These are phyloP conservation scores for Fusarium mangiferae DNA, from an alignment of 2,329 filamentous ascomycete genomes.

Conservation along the genomic window DNA sequence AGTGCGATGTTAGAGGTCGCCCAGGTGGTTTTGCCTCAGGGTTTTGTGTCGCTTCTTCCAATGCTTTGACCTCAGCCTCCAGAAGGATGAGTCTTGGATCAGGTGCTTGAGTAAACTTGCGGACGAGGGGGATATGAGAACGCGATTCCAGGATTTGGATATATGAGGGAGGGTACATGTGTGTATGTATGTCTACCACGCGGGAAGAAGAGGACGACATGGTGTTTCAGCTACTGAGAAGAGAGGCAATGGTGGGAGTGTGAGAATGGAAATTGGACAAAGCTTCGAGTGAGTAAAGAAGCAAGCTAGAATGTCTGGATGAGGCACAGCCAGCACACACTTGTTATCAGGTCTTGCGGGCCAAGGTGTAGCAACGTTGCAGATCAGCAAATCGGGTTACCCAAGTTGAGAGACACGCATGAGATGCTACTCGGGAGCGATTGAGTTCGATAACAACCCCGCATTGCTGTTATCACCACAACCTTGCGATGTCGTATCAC, in stretches of 20 bases:
- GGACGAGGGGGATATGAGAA: constrained; percentile 74
- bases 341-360: not conserved
- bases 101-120: constrained; percentile 66
- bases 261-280: not conserved
- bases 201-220: constrained; percentile 51
- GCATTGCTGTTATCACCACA: constrained; percentile 21
- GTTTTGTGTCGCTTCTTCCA: constrained; percentile 64
- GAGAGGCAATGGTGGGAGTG: not conserved
- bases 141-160: constrained; percentile 69
- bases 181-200: constrained; percentile 75
- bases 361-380: constrained; percentile 14
- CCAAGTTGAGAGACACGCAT: constrained; percentile 19
- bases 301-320: not conserved
- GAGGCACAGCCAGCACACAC: not conserved
- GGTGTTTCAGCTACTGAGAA: not conserved
- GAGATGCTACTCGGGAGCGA: not conserved
- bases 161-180: constrained; percentile 75
- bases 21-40: constrained; percentile 71
- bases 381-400: constrained; percentile 18
- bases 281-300: not conserved
- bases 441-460: constrained; percentile 11
- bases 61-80: constrained; percentile 57
- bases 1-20: constrained; percentile 84
- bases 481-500: not conserved
- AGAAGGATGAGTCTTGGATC: constrained; percentile 75